phyloP scores from a whole-genome alignment of 306 rosid species.

The Sicyos edulis region DNA sequence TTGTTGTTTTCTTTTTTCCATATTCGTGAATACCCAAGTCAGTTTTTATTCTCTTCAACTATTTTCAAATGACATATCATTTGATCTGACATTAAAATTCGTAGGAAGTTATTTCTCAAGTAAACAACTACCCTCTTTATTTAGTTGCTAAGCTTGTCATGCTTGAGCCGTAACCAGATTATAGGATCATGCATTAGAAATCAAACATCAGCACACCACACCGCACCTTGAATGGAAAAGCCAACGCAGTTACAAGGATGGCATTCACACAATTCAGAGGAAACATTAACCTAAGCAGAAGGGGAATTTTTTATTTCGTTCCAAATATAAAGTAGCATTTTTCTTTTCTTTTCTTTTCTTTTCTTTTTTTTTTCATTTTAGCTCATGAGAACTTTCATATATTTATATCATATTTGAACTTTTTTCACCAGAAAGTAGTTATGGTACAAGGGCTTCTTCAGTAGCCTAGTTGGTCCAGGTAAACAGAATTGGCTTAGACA shows the following conservation, averaged over 20 bases:
- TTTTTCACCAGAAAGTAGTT: constrained; percentile 37
- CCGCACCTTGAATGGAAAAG: not conserved
- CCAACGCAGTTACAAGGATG: not conserved
- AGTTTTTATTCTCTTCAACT: too few relatives aligned
- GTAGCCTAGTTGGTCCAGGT: constrained; percentile 32
- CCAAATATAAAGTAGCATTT: constrained; percentile 34
- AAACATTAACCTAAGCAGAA: constrained; percentile 20
- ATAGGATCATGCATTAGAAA: too few relatives aligned
- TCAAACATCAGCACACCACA: too few relatives aligned
- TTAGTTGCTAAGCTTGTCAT: not conserved
- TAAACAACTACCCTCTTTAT: too few relatives aligned
- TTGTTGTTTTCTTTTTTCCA: not conserved
- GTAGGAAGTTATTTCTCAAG: too few relatives aligned
- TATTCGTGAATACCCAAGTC: too few relatives aligned
- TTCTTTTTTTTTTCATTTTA: constrained; percentile 41
- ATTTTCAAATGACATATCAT: too few relatives aligned
- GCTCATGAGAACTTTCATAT: constrained; percentile 29
- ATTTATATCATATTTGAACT: constrained; percentile 27
- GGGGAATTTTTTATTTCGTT: constrained; percentile 15
- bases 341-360: too few relatives aligned
- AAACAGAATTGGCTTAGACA: constrained; percentile 27
- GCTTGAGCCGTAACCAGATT: not conserved
- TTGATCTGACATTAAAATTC: too few relatives aligned
- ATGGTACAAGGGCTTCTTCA: constrained; percentile 41
- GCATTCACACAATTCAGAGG: not conserved